phyloP scores from a whole-genome alignment of 805 yeast species.

The Isabelozyma heimii region DNA sequence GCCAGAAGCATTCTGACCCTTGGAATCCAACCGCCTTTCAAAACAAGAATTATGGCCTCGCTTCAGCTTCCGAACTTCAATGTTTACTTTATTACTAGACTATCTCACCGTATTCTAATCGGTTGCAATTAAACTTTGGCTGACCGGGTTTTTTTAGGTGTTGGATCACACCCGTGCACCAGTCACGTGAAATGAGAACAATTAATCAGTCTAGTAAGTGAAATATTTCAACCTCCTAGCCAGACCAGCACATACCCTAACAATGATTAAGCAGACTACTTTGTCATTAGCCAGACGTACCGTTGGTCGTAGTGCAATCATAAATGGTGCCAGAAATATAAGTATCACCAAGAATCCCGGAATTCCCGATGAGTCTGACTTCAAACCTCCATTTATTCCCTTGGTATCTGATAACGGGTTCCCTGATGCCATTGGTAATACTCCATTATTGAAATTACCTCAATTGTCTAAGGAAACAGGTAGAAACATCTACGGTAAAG shows the following conservation, averaged over 20 bases:
- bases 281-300: background rate
- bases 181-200: background rate
- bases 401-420: slow-evolving; percentile 66
- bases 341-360: background rate
- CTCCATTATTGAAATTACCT: slow-evolving; percentile 61
- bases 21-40: no score
- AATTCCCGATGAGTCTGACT: background rate
- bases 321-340: background rate
- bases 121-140: no score
- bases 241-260: background rate
- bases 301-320: background rate
- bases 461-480: slow-evolving; percentile 23
- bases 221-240: background rate
- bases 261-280: background rate
- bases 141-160: no score
- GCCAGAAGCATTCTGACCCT: no score
- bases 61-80: no score
- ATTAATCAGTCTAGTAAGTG: background rate
- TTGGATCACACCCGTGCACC: background rate
- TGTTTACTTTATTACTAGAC: no score
- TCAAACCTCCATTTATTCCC: slow-evolving; percentile 55
- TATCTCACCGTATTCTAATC: no score
- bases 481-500: slow-evolving; percentile 70
- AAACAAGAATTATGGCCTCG: no score
- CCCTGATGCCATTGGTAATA: slow-evolving; percentile 87